Conservation (phyloP, 1,284 basidiomycete species). For the Pascua guehoae region DNA sequence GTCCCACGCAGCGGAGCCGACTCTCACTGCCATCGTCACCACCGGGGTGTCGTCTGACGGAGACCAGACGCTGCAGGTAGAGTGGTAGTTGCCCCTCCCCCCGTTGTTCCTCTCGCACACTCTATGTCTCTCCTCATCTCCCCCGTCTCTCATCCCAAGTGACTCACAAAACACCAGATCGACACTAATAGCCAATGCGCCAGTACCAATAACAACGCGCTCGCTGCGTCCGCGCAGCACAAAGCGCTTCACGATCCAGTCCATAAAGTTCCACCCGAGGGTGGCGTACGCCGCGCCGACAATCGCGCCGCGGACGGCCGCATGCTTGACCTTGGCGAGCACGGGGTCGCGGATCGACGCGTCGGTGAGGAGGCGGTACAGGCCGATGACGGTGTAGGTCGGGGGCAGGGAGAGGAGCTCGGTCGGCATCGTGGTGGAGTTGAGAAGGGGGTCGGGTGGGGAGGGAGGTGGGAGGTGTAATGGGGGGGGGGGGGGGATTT, state of each 20-base stretch:
- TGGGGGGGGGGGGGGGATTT: too few species aligned
- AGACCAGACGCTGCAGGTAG: too few species aligned
- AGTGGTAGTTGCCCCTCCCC: too few species aligned
- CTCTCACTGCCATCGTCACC: too few species aligned
- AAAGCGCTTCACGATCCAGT: constrained; percentile 43
- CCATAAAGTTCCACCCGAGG: constrained; percentile 36
- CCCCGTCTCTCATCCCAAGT: too few species aligned
- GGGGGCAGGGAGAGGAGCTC: constrained; percentile 47
- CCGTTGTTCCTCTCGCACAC: constrained; percentile 12
- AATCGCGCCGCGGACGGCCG: constrained; percentile 39
- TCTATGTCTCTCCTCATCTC: too few species aligned
- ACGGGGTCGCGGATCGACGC: constrained; percentile 40
- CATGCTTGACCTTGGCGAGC: constrained; percentile 47
- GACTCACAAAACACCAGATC: constrained; percentile 44
- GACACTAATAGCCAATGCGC: constrained; percentile 23
- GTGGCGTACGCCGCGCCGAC: constrained; percentile 39
- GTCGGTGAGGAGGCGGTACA: constrained; percentile 45
- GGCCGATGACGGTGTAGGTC: constrained; percentile 42
- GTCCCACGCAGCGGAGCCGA: too few species aligned
- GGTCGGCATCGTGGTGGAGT: constrained; percentile 37
- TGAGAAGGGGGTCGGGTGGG: too few species aligned
- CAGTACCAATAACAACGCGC: constrained; percentile 29
- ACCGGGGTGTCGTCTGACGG: too few species aligned
- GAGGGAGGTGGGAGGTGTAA: not conserved
- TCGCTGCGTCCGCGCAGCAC: constrained; percentile 27